Evolutionary conservation across 345 rosid species (phyloP).

Genomic region (Odontarrhena argentea): DNA sequence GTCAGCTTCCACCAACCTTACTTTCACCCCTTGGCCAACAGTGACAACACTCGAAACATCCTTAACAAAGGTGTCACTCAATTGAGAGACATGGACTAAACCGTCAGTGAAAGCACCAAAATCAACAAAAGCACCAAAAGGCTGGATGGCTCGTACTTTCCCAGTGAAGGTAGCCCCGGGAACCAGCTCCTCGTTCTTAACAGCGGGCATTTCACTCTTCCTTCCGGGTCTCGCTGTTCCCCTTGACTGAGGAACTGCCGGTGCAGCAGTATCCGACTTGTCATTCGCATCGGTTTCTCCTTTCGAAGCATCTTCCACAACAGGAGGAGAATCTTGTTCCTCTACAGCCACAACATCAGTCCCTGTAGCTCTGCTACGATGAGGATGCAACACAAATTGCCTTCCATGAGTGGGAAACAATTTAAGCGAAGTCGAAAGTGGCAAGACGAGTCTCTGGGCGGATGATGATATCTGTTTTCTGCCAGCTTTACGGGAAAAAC

Average conservation of each 20-base stretch:
- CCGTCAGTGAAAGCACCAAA: constrained; percentile 96
- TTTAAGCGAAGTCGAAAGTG: constrained; percentile 49
- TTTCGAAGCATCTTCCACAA: constrained; percentile 44
- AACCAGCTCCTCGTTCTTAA: constrained; percentile 77
- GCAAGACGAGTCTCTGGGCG: constrained; percentile 47
- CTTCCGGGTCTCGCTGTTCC: constrained; percentile 53
- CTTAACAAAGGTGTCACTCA: constrained; percentile 79
- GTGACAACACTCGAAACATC: constrained; percentile 81
- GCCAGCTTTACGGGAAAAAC: constrained; percentile 53
- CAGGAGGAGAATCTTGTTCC: constrained; percentile 60
- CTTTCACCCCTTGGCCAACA: constrained; percentile 85
- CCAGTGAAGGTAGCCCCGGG: constrained; percentile 82
- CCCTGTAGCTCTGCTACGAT: constrained; percentile 58
- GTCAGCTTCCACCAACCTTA: constrained; percentile 78
- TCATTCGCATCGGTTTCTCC: constrained; percentile 43
- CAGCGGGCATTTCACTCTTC: constrained; percentile 80
- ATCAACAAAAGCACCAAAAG: constrained; percentile 88
- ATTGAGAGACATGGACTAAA: constrained; percentile 79
- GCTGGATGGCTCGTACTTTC: constrained; percentile 87
- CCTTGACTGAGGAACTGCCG: constrained; percentile 47
- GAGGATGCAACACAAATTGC: constrained; percentile 44
- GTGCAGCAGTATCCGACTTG: constrained; percentile 39
- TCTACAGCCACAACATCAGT: constrained; percentile 70
- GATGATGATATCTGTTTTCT: constrained; percentile 38
- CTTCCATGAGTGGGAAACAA: constrained; percentile 56